Conservation (phyloP, 148 eudicot species). For the Fagopyrum esculentum region DNA sequence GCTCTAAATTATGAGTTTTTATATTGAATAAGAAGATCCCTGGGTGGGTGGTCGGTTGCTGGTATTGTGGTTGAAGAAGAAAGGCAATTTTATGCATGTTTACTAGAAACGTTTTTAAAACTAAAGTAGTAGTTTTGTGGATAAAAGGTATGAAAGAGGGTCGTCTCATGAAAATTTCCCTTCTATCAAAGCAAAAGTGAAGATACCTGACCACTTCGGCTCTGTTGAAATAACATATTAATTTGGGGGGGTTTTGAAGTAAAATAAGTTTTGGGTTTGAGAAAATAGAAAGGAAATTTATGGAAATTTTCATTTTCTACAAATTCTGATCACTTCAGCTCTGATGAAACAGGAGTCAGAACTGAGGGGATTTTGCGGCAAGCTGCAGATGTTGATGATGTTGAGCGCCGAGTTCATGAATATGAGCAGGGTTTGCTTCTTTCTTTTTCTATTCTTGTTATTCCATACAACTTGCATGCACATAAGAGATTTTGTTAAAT, state of each 20-base stretch:
- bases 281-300: no score
- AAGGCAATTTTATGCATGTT: no score
- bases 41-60: no score
- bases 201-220: not conserved
- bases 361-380: slow-evolving; percentile 94
- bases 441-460: not conserved
- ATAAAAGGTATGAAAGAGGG: not conserved
- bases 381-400: slow-evolving; percentile 97
- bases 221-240: no score
- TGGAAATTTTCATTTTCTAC: no score
- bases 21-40: no score
- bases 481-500: not conserved
- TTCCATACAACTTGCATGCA: not conserved
- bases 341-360: slow-evolving; percentile 45
- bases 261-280: no score
- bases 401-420: slow-evolving; percentile 76
- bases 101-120: no score
- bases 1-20: no score
- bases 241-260: no score
- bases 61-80: no score
- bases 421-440: slow-evolving; percentile 69
- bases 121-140: not conserved
- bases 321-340: not conserved
- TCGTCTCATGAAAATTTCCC: not conserved
- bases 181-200: not conserved